Evolutionary conservation across 371 early-diverging fungal genomes (phyloP), one percentile per base, ranked within the genome.

Genomic region (Mucor sp.): DNA sequence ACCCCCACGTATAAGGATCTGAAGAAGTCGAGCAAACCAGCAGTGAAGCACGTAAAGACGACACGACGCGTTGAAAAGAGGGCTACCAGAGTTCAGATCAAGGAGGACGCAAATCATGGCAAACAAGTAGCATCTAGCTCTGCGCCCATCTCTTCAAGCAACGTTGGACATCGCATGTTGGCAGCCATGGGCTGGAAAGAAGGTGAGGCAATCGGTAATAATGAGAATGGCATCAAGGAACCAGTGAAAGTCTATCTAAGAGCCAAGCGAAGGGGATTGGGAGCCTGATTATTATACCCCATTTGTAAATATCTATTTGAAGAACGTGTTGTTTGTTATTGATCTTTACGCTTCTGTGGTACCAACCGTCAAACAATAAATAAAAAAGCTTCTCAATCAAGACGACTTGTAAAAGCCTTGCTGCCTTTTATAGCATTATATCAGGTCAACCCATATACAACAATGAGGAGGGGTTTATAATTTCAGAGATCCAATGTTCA

Each of bases 161-260:
- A 95, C 63, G 74, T 89, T 50, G 95, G 95, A 6, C 92, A 93
- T 71, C 85, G 88, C 58, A 90, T 95, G 92, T 72, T 95, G 48
- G 74, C 87, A 57, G 88, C 89, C 58, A 89, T 95, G 92, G 95
- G 95, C 81, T 82, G 93, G 91, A 84, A 77, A 61, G 89, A 91
- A 50, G 97, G 97, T 8, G 80, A 89, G 61, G 91, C 92, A 12
- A 83, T 97, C 33, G 97, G 97, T 12, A 80, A 79, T 43, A 83
- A 85, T 9, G 90, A 90, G 3, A 82, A 81, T 14, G 97, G 97
- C 58, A 94, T 95, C 23, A 85, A 87, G 0, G 87, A 87, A 35
- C 96, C 97, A 0, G 90, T 97, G 35, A 91, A 95, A 47, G 95
- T 90, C 1, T 85, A 92, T 60, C 70, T 94, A 33, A 90, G 96